A percentile compares a stretch with the other conserved stretches of the same genome.
phyloP scores from a whole-genome alignment of 1,284 basidiomycete species.

The Tetrapyrgos nigripes region DNA sequence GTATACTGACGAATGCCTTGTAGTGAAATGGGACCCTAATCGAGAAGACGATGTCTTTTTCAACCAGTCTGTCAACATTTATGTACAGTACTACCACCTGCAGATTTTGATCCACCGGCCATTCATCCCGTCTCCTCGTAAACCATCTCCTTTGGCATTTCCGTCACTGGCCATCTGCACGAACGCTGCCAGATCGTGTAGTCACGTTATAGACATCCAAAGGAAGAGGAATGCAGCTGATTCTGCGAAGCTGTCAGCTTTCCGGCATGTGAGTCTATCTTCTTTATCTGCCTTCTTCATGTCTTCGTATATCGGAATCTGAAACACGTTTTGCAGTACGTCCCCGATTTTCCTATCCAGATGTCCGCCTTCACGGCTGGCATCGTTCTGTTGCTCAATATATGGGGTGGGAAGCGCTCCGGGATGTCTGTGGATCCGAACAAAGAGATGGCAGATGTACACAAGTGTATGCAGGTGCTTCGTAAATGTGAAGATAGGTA shows the following conservation, averaged over 20 bases:
- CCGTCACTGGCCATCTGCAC: slow-evolving; percentile 86
- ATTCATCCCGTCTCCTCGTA: slow-evolving; percentile 76
- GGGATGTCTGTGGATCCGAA: slow-evolving; percentile 59
- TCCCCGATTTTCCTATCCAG: slow-evolving; percentile 29
- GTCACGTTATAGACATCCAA: slow-evolving; percentile 71
- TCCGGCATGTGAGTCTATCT: slow-evolving; percentile 45
- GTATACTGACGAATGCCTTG: neutral
- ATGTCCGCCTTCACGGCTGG: slow-evolving; percentile 64
- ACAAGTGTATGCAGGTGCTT: slow-evolving; percentile 71
- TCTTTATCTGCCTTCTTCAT: neutral
- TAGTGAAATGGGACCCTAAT: slow-evolving; percentile 79
- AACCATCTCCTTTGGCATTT: slow-evolving; percentile 61
- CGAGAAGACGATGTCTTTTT: slow-evolving; percentile 66
- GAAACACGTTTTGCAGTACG: slow-evolving; percentile 9
- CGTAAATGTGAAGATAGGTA: slow-evolving; percentile 57
- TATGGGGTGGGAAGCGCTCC: slow-evolving; percentile 75
- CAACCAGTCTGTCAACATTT: slow-evolving; percentile 73
- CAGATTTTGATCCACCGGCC: slow-evolving; percentile 84
- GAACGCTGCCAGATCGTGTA: slow-evolving; percentile 83
- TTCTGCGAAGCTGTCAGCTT: slow-evolving; percentile 33
- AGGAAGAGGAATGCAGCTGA: slow-evolving; percentile 37
- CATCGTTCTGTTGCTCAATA: slow-evolving; percentile 73
- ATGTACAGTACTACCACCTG: slow-evolving; percentile 72
- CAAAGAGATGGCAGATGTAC: slow-evolving; percentile 73
- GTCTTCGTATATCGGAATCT: too few species aligned